phyloP scores from a whole-genome alignment of 805 yeast genomes.

The Starmerella bombicola region DNA sequence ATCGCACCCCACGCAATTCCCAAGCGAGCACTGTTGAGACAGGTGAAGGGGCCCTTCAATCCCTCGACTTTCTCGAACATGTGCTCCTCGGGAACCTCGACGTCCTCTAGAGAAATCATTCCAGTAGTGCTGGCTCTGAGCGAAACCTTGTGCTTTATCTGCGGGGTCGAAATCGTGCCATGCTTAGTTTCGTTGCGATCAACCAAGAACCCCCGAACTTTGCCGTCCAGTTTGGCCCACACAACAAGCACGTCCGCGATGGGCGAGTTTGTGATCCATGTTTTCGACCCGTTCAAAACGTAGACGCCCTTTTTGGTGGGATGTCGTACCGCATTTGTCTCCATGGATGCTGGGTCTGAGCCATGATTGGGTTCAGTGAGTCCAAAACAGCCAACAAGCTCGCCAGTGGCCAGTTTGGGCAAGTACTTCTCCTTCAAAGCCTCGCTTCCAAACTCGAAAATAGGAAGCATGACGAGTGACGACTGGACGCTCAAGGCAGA shows the following conservation, averaged over 20 bases:
- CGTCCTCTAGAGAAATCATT: constrained; percentile 33
- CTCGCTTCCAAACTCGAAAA: constrained; percentile 31
- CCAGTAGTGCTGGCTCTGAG: constrained; percentile 36
- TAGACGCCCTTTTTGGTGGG: constrained; percentile 34
- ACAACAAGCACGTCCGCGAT: constrained; percentile 34
- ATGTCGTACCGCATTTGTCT: constrained; percentile 38
- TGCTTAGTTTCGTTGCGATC: constrained; percentile 29
- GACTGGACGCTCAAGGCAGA: constrained; percentile 37
- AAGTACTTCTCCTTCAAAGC: constrained; percentile 33
- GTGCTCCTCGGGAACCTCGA: constrained; percentile 35
- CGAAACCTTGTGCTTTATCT: constrained; percentile 31
- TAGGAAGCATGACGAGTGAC: constrained; percentile 36
- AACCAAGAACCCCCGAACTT: constrained; percentile 33
- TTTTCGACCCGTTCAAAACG: constrained; percentile 33
- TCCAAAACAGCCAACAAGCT: constrained; percentile 47
- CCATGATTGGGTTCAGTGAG: constrained; percentile 57
- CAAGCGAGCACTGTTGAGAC: constrained; percentile 34
- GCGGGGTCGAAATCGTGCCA: constrained; percentile 32
- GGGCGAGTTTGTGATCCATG: constrained; percentile 38
- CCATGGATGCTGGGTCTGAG: constrained; percentile 47
- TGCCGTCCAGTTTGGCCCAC: constrained; percentile 37
- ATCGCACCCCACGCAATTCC: constrained; percentile 37
- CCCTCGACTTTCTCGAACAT: constrained; percentile 31
- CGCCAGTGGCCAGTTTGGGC: constrained; percentile 33
- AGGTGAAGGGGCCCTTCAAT: constrained; percentile 36